These are phyloP conservation scores for Globisporangium splendens DNA, from an alignment of 352 stramenopile species.

Conservation along the genomic window DNA sequence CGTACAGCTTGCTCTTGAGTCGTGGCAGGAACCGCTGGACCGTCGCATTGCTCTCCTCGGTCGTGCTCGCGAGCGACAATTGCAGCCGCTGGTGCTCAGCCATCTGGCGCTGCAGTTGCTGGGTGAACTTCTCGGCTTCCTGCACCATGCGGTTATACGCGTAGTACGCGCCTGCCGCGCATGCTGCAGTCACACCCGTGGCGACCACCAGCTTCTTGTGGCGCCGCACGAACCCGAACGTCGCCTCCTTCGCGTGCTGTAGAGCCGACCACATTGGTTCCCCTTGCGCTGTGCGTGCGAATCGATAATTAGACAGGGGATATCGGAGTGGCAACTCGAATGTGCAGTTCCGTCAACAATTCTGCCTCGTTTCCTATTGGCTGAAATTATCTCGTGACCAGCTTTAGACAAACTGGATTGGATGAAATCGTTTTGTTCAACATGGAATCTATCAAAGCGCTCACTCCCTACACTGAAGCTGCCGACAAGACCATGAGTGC, in stretches of 20 bases:
- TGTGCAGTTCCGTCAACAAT: slow-evolving; percentile 3
- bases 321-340: too few species aligned
- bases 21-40: slow-evolving; percentile 71
- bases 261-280: slow-evolving; percentile 67
- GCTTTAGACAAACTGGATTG: too few species aligned
- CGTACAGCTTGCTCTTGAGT: slow-evolving; percentile 57
- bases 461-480: too few species aligned
- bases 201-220: slow-evolving; percentile 65
- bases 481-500: slow-evolving; percentile 22
- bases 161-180: slow-evolving; percentile 61
- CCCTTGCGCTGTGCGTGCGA: neutral
- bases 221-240: slow-evolving; percentile 59
- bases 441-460: too few species aligned
- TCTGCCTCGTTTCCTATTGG: neutral
- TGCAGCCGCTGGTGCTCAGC: slow-evolving; percentile 74
- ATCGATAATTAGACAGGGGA: too few species aligned
- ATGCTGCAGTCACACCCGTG: slow-evolving; percentile 42
- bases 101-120: slow-evolving; percentile 71
- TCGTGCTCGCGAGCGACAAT: slow-evolving; percentile 61
- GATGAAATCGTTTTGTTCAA: too few species aligned
- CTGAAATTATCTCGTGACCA: slow-evolving; percentile 1
- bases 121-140: slow-evolving; percentile 67
- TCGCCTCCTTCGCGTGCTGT: slow-evolving; percentile 41
- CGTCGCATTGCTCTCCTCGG: slow-evolving; percentile 69
- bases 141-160: slow-evolving; percentile 56